phyloP scores from a whole-genome alignment of 345 rosid species.

The Toxicodendron radicans region DNA sequence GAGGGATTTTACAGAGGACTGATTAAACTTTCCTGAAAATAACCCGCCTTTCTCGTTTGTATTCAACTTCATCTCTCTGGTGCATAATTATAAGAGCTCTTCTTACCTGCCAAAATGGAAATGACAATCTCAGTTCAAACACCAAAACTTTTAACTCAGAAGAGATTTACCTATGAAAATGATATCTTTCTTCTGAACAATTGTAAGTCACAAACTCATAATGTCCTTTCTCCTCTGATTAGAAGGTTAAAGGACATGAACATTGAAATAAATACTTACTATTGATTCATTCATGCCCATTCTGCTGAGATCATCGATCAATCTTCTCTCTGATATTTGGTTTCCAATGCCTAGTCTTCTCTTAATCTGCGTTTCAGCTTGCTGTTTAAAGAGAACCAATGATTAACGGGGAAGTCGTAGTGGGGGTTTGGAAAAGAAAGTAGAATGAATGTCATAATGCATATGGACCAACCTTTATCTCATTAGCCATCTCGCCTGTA shows the following conservation, averaged over 20 bases:
- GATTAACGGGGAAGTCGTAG: neutral
- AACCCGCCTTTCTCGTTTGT: constrained; percentile 79
- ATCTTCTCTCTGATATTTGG: constrained; percentile 78
- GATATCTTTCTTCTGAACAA: neutral
- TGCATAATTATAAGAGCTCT: constrained; percentile 94
- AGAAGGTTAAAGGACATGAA: neutral
- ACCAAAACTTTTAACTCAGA: neutral
- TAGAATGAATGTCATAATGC: neutral
- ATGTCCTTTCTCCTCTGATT: no score
- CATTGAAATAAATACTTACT: constrained; percentile 41
- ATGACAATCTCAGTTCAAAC: neutral
- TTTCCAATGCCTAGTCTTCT: constrained; percentile 89
- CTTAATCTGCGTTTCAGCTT: constrained; percentile 93
- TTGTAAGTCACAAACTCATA: neutral
- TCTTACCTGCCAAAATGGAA: constrained; percentile 55
- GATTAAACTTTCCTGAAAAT: constrained; percentile 66
- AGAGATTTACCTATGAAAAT: neutral
- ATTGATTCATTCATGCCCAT: constrained; percentile 91
- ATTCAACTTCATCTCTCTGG: constrained; percentile 96
- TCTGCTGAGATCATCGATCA: constrained; percentile 81
- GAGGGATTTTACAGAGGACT: neutral
- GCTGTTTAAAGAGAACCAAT: constrained; percentile 35
- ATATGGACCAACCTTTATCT: constrained; percentile 68
- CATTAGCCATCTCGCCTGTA: constrained; percentile 72
- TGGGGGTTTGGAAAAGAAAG: neutral